A percentile compares a stretch with the other conserved stretches of the same genome.
These are phyloP conservation scores for Arabidopsis hybrid DNA, from an alignment of 441 rosid species.

Conservation along the genomic window DNA sequence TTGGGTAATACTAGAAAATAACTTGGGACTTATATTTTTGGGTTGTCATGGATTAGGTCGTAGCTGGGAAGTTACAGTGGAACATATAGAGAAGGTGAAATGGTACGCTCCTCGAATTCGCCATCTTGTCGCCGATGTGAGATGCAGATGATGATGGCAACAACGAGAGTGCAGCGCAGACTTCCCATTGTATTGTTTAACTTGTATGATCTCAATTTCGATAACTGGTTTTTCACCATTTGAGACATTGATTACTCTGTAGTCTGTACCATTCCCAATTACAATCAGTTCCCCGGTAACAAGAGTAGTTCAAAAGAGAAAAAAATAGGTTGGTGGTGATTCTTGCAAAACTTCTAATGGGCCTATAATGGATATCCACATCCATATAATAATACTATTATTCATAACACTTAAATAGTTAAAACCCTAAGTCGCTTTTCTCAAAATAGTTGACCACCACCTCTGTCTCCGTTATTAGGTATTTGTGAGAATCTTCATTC, in stretches of 20 bases:
- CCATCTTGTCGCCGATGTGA: conserved; percentile 86
- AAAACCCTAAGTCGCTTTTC: too few species aligned
- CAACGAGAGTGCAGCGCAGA: conserved; percentile 5
- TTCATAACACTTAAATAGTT: too few species aligned
- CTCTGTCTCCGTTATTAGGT: too few species aligned
- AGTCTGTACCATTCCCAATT: not conserved
- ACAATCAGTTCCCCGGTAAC: too few species aligned
- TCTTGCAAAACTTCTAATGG: not conserved
- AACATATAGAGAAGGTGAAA: conserved; percentile 88
- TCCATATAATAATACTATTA: too few species aligned
- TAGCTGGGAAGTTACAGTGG: conserved; percentile 73
- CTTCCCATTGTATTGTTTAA: conserved; percentile 32
- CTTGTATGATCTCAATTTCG: conserved; percentile 31
- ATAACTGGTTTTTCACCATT: not conserved
- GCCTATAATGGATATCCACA: too few species aligned
- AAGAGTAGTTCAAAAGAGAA: not conserved
- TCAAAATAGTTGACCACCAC: too few species aligned
- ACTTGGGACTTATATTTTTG: conserved; percentile 4
- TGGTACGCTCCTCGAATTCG: conserved; percentile 94
- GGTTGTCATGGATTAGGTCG: conserved; percentile 55
- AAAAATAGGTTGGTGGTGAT: not conserved
- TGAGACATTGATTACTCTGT: not conserved
- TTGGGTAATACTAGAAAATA: not conserved
- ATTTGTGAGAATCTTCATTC: too few species aligned
- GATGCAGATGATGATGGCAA: conserved; percentile 52